Percentiles rank a stretch among this genome's conserved stretches.
These are phyloP conservation scores for Epichloe sibirici DNA, from an alignment of 2,329 filamentous ascomycete species.

Conservation along the genomic window DNA sequence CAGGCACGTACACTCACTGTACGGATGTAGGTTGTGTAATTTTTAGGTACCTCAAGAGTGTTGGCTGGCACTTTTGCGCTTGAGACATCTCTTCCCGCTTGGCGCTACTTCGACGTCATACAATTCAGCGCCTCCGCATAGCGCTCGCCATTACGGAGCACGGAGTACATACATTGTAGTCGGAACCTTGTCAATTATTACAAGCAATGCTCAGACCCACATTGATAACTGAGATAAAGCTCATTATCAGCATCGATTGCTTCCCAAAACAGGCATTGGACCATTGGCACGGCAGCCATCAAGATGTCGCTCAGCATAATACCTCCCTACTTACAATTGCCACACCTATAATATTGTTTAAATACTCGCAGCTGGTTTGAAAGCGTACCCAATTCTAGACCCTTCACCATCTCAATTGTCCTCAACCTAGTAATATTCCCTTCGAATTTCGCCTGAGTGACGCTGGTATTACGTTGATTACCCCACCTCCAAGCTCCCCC, in stretches of 20 bases:
- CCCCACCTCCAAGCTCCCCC: neutral
- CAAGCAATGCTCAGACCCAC: neutral
- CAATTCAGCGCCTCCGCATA: neutral
- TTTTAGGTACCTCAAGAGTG: no score
- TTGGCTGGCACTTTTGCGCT: no score
- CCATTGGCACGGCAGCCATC: neutral
- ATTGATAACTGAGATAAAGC: neutral
- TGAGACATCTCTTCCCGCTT: neutral
- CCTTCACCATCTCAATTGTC: neutral
- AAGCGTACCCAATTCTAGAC: neutral
- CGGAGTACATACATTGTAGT: neutral
- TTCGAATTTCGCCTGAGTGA: neutral
- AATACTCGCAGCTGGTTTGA: neutral
- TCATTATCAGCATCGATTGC: neutral
- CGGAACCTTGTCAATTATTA: neutral
- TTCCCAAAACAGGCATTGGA: neutral
- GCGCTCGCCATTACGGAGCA: neutral
- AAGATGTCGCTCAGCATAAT: neutral
- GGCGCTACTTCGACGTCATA: slow-evolving; percentile 4
- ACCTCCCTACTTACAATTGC: neutral
- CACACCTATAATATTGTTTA: neutral
- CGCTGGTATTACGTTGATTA: neutral
- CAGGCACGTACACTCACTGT: no score
- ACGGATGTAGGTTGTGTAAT: no score
- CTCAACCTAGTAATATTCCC: neutral